These are phyloP conservation scores for Saccharomyces pastorianus DNA, from an alignment of 1,139 yeast genomes.

Conservation along the genomic window DNA sequence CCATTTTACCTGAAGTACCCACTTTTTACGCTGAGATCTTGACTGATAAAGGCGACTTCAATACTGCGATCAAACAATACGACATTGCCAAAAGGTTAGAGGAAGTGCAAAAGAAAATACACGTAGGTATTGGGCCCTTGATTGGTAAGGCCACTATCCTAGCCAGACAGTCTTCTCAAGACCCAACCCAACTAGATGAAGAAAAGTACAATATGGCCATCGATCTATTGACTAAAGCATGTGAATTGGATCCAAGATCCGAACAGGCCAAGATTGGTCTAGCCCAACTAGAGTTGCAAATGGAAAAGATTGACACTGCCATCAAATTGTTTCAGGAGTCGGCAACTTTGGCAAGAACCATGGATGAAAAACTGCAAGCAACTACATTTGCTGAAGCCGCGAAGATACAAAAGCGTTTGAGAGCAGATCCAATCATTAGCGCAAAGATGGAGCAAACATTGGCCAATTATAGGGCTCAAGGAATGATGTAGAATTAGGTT, in stretches of 20 bases:
- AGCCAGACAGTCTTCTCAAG: constrained; percentile 37
- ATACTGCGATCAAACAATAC: constrained; percentile 70
- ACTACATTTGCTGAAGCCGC: constrained; percentile 86
- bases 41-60: constrained; percentile 66
- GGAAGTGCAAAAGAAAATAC: constrained; percentile 37
- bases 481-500: constrained; percentile 8
- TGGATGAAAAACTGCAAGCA: constrained; percentile 81
- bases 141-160: constrained; percentile 77
- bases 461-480: constrained; percentile 26
- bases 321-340: constrained; percentile 70
- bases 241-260: constrained; percentile 71
- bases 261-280: constrained; percentile 81
- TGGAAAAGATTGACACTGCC: constrained; percentile 73
- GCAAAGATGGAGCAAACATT: constrained; percentile 37
- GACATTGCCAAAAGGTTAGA: constrained; percentile 80
- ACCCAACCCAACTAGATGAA: constrained; percentile 31
- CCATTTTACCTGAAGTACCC: constrained; percentile 81
- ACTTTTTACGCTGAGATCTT: constrained; percentile 90
- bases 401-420: constrained; percentile 64
- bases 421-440: constrained; percentile 50
- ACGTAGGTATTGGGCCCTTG: constrained; percentile 80
- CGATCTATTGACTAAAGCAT: constrained; percentile 61
- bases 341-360: constrained; percentile 68
- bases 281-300: constrained; percentile 81
- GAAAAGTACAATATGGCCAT: constrained; percentile 52